phyloP scores from a whole-genome alignment of 1,284 basidiomycete species.

The Jaminaea rosea region DNA sequence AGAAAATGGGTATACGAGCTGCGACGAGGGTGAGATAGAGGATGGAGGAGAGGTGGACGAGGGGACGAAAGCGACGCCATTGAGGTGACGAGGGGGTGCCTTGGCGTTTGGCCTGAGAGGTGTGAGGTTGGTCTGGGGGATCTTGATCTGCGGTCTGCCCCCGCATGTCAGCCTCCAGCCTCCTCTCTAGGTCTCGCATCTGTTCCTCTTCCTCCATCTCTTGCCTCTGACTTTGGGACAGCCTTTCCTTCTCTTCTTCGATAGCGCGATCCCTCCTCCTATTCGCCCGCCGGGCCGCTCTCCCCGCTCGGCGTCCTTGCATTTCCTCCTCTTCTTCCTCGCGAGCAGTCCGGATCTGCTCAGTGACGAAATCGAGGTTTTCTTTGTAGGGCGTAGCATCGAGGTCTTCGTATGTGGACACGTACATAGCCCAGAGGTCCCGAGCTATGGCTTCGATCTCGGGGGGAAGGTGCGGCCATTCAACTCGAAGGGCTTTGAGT shows the following conservation, averaged over 20 bases:
- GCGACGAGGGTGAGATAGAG: slow-evolving; percentile 27
- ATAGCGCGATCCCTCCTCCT: background rate
- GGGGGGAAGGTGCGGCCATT: slow-evolving; percentile 19
- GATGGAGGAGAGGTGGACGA: slow-evolving; percentile 18
- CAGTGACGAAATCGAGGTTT: background rate
- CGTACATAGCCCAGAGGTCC: slow-evolving; percentile 33
- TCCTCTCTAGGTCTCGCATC: too few species aligned
- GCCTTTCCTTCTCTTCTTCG: too few species aligned
- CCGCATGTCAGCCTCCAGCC: background rate
- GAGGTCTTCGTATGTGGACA: slow-evolving; percentile 14
- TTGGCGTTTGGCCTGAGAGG: too few species aligned
- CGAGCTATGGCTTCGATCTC: slow-evolving; percentile 29
- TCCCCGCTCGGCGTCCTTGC: background rate
- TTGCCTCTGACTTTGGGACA: too few species aligned
- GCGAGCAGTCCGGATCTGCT: background rate
- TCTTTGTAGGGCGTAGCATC: slow-evolving; percentile 1
- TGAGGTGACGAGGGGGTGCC: too few species aligned
- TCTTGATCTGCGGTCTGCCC: too few species aligned
- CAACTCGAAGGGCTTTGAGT: slow-evolving; percentile 16
- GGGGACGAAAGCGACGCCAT: too few species aligned
- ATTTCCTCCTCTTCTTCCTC: background rate
- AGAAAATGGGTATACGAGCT: slow-evolving; percentile 26
- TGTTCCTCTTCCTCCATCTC: too few species aligned
- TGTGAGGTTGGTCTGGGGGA: too few species aligned
- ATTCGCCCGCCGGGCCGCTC: background rate